These are phyloP conservation scores for Evernia prunastri DNA, from an alignment of 495 filamentous ascomycete species.

Conservation along the genomic window DNA sequence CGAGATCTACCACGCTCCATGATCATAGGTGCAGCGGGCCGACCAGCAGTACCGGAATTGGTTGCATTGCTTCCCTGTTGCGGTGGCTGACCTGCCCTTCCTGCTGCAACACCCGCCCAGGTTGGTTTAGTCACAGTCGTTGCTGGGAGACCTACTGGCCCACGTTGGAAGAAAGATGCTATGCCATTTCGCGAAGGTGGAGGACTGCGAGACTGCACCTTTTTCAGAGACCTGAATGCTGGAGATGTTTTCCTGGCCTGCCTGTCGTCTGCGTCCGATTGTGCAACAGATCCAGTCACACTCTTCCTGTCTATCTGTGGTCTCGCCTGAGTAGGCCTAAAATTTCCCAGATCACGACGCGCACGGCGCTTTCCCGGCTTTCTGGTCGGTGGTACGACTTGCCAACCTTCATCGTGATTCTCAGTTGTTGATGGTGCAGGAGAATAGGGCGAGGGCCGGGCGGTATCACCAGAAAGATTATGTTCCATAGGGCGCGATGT, in stretches of 20 bases:
- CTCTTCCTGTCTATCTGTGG: constrained; percentile 32
- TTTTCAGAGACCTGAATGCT: constrained; percentile 37
- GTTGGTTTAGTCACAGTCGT: constrained; percentile 16
- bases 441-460: constrained; percentile 24
- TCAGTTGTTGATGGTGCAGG: constrained; percentile 17
- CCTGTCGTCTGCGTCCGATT: constrained; percentile 11
- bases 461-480: constrained; percentile 25
- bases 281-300: constrained; percentile 36
- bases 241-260: constrained; percentile 28
- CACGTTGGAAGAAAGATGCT: constrained; percentile 16
- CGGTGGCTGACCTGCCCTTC: constrained; percentile 31
- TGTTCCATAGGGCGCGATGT: constrained; percentile 27
- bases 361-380: constrained; percentile 26
- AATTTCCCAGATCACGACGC: constrained; percentile 32
- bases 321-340: constrained; percentile 33
- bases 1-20: constrained; percentile 34
- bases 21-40: constrained; percentile 21
- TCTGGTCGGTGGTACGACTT: constrained; percentile 33
- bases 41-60: constrained; percentile 18
- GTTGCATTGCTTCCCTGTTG: constrained; percentile 28
- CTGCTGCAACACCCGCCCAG: constrained; percentile 29
- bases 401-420: constrained; percentile 35
- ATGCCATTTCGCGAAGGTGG: constrained; percentile 23
- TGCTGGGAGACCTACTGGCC: constrained; percentile 2
- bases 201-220: constrained; percentile 37